Evolutionary conservation across 768 basidiomycete species (phyloP).

Genomic region (Scleroderma citrinum): DNA sequence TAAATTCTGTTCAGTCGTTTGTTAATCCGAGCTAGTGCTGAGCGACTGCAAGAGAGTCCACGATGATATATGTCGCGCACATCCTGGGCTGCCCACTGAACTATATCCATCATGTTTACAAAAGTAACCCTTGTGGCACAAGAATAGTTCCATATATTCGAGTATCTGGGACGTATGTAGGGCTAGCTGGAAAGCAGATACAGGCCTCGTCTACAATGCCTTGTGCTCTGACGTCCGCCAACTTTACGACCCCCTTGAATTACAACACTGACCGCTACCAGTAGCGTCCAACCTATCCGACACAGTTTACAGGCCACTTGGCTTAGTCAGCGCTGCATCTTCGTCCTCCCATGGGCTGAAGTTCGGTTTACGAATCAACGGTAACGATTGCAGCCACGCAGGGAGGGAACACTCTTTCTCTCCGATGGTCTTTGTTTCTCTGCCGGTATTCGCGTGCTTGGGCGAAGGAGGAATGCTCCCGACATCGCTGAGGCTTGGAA

Average conservation of each 20-base stretch:
- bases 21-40: too few relatives aligned
- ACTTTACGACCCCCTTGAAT: not conserved
- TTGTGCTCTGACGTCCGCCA: constrained; percentile 9
- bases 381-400: constrained; percentile 65
- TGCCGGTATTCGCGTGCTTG: constrained; percentile 40
- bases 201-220: constrained; percentile 15
- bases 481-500: constrained; percentile 75
- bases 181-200: constrained; percentile 18
- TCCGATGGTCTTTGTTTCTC: constrained; percentile 14
- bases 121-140: too few relatives aligned
- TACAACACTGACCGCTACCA: not conserved
- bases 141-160: too few relatives aligned
- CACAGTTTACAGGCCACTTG: constrained; percentile 17
- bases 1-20: too few relatives aligned
- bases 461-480: constrained; percentile 70
- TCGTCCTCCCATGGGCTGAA: constrained; percentile 86
- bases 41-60: too few relatives aligned
- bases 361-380: constrained; percentile 59
- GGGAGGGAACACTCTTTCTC: constrained; percentile 38
- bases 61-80: too few relatives aligned
- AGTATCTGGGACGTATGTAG: constrained; percentile 23
- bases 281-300: not conserved
- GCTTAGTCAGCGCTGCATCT: constrained; percentile 28
- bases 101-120: too few relatives aligned
- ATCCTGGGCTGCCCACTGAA: too few relatives aligned